Evolutionary conservation across 2,329 filamentous ascomycete species (phyloP), one percentile per base, ranked within the genome.

Genomic region (Neonectria ditissima): DNA sequence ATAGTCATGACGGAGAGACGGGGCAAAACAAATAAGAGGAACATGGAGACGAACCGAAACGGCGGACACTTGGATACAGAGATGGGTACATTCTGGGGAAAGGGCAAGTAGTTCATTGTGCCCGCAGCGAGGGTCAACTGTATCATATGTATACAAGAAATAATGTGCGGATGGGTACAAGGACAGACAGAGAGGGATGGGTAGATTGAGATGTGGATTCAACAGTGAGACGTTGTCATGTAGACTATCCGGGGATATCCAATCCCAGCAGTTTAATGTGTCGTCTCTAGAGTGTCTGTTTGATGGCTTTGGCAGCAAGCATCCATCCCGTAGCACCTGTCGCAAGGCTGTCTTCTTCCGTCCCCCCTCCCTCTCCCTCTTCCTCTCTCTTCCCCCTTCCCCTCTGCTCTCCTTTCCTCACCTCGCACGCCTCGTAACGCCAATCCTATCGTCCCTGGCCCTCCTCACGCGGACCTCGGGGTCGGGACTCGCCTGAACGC

Each of bases 361-460:
- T 8, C 34, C 2, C 16, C n/a, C 37, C 11, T n/a, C 24, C 24
- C 24, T 41, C n/a, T 4, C 11, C 5, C 11, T 8, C 13, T 5
- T 7, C 45, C 45, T n/a, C 43, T 22, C 39, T 14, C 51, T 26
- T n/a, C n/a, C 16, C n/a, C 37, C 11, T n/a, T 6, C 24, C 24
- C 18, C n/a, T 4, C 11, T 6, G 7, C 9, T 7, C 9, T 7
- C 45, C 45, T n/a, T 18, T 3, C 28, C 24, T 60, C 54, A 50
- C 65, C 62, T 69, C 43, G 64, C 65, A 30, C 71, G 69, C 41
- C 71, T 69, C 24, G 59, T 54, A 50, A 80, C 74, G 2, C 79
- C 79, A 55, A 82, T 80, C 55, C 80, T 74, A 45, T 80, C 79
- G 13, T 81, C 78, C 65, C 80, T 72, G n/a, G 63, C 70, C 64